Evolutionary conservation across 495 filamentous ascomycete species (phyloP).

Genomic region (Talaromyces ruber): DNA sequence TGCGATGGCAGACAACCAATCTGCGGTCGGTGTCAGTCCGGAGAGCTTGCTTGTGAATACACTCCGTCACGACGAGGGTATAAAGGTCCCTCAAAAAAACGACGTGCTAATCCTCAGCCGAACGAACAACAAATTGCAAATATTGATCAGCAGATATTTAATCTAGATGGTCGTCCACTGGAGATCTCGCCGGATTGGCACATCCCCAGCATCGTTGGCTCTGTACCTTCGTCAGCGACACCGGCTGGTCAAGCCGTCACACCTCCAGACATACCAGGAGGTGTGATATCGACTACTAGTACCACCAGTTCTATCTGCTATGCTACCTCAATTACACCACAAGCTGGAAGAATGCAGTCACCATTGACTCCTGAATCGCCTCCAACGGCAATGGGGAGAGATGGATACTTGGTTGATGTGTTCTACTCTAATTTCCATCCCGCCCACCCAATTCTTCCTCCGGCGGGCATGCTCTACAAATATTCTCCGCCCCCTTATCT

Average conservation of each 20-base stretch:
- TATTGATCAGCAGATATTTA: constrained; percentile 12
- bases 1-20: constrained; percentile 34
- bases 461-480: constrained; percentile 22
- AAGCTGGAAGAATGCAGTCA: not conserved
- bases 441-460: constrained; percentile 36
- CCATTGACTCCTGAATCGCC: constrained; percentile 36
- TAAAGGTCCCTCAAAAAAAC: constrained; percentile 39
- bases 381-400: constrained; percentile 20
- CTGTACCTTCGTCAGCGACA: not conserved
- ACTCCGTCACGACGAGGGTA: constrained; percentile 40
- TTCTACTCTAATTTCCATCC: constrained; percentile 39
- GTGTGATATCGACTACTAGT: not conserved
- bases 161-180: not conserved
- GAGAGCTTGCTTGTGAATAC: constrained; percentile 30
- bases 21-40: constrained; percentile 31
- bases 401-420: constrained; percentile 38
- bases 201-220: not conserved
- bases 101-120: constrained; percentile 28
- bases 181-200: not conserved
- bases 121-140: constrained; percentile 17
- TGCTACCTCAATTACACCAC: not conserved
- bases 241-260: not conserved
- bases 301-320: not conserved
- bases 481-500: constrained; percentile 24
- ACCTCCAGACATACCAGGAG: constrained; percentile 11